Base-by-base conservation (phyloP, 2,329 filamentous ascomycete species). In the Gaeumannomyces tritici region DNA sequence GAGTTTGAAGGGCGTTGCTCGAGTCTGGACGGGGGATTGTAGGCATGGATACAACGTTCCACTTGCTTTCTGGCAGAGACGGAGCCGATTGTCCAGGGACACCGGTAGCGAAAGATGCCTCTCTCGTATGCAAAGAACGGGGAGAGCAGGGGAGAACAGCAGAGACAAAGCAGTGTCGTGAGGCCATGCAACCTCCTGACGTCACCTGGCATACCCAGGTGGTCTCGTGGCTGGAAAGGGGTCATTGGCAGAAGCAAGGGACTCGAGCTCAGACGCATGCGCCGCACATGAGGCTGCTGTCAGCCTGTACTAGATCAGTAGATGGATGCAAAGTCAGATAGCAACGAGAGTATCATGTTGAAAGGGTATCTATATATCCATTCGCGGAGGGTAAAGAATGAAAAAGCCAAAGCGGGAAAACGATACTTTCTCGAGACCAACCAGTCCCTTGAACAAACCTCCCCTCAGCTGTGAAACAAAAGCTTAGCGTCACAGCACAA, bases 271-370 rank as follows among this genome's bases (percentile, higher is more conserved):
- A 35, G 9, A 33, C 9, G 31, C 31, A 33, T n/a, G n/a, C 31
- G 31, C 8, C 31, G 31, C 5, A 33, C 31, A 11, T 2, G 12
- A 33, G 5, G 31, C 31, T 11, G 31, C 31, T 33, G 31, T 33
- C 31, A 33, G 31, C 12, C 8, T 33, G 7, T 33, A 1, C 31
- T 9, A 12, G 9, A 33, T 33, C 12, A 9, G 31, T 11, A 33
- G 31, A 33, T n/a, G n/a, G n/a, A n/a, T n/a, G n/a, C n/a, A n/a
- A 29, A 29, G 4, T 29, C 29, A 8, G 29, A 29, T 35, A 5
- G 5, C 33, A 24, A 21, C 62, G 55, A 67, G 65, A 70, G 70
- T 71, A 68, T 71, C 63, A 61, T 67, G 68, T 71, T 70, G 66
- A 70, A 57, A 70, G 69, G 67, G 67, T 57, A 61, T 33, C 63